These are phyloP conservation scores for Vigna radiata DNA, from an alignment of 306 rosid species.

Conservation along the genomic window DNA sequence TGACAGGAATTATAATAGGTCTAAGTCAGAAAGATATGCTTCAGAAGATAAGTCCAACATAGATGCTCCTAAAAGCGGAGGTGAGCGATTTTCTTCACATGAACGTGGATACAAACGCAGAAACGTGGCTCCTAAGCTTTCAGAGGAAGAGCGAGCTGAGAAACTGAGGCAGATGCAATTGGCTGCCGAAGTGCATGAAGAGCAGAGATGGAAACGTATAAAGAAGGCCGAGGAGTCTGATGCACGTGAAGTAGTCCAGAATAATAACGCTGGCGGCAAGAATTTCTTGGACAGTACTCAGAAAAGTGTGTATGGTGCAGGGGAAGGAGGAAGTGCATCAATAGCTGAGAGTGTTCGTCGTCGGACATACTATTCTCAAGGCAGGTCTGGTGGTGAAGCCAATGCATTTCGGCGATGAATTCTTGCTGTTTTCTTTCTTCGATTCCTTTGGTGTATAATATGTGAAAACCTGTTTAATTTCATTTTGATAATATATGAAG, in stretches of 20 bases:
- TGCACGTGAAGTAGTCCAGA: constrained; percentile 63
- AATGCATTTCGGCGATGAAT: constrained; percentile 77
- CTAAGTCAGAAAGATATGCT: constrained; percentile 52
- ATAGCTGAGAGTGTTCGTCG: constrained; percentile 97
- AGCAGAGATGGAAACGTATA: constrained; percentile 91
- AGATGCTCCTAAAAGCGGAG: constrained; percentile 46
- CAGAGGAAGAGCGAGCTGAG: constrained; percentile 89
- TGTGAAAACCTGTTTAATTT: constrained; percentile 26
- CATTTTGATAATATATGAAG: not conserved
- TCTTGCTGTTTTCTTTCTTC: not conserved
- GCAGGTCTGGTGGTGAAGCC: constrained; percentile 65
- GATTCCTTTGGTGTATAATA: constrained; percentile 24
- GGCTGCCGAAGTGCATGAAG: constrained; percentile 95
- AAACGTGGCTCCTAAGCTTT: constrained; percentile 68
- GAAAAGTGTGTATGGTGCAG: constrained; percentile 83
- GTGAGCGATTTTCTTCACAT: constrained; percentile 41
- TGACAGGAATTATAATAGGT: constrained; percentile 56
- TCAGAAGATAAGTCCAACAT: constrained; percentile 47
- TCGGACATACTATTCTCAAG: constrained; percentile 85
- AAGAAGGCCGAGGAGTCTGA: constrained; percentile 88
- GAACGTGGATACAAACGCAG: constrained; percentile 59
- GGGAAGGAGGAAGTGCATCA: constrained; percentile 83
- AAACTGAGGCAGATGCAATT: constrained; percentile 87
- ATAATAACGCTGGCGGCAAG: constrained; percentile 51
- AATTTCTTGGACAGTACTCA: constrained; percentile 88